Conservation (phyloP, 2,329 filamentous ascomycete species). For the Aspergillus quadricinctus region DNA sequence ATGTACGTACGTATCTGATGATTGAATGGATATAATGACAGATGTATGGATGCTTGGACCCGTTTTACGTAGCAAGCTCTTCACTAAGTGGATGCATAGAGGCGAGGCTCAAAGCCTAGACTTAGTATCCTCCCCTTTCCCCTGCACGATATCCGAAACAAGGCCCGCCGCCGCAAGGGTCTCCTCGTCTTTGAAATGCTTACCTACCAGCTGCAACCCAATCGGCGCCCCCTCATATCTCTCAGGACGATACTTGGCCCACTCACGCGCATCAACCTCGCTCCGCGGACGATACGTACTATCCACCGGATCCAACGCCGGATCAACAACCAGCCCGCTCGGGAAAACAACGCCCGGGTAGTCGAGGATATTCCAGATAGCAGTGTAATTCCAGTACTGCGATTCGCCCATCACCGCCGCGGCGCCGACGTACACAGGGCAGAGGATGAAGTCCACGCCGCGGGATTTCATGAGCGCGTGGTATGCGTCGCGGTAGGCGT, state of each 20-base stretch:
- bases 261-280: conserved; percentile 28
- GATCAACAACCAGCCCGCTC: conserved; percentile 25
- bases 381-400: conserved; percentile 35
- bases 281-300: conserved; percentile 18
- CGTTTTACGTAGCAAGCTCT: neutral
- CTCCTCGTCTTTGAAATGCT: conserved; percentile 53
- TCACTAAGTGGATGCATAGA: neutral
- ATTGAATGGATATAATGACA: conserved; percentile 11
- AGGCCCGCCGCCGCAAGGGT: conserved; percentile 29
- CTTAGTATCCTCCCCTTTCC: neutral
- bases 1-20: conserved; percentile 12
- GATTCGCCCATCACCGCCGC: conserved; percentile 30
- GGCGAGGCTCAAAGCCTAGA: neutral
- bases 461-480: conserved; percentile 26
- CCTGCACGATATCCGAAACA: conserved; percentile 17
- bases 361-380: conserved; percentile 32
- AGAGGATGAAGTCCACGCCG: conserved; percentile 30
- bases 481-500: conserved; percentile 28
- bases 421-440: conserved; percentile 23
- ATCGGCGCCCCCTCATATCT: conserved; percentile 44
- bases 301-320: conserved; percentile 19
- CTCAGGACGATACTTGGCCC: conserved; percentile 29
- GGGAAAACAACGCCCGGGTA: conserved; percentile 27
- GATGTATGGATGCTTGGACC: conserved; percentile 4
- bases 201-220: conserved; percentile 49